These are phyloP conservation scores for Monosporascus sp. DNA, from an alignment of 2,329 filamentous ascomycete species.

Conservation along the genomic window DNA sequence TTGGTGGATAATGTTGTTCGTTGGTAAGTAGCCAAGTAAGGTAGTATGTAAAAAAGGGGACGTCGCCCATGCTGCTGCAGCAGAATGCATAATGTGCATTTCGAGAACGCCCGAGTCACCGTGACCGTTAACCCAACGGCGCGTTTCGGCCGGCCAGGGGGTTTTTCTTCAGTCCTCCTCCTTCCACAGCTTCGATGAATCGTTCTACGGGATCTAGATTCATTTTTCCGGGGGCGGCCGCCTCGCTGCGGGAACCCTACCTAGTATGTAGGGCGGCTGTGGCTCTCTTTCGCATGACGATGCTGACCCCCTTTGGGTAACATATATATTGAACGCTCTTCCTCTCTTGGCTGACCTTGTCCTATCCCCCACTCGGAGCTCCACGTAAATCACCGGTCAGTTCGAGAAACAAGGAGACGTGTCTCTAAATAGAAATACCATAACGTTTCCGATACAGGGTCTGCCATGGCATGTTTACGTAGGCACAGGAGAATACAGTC, in stretches of 20 bases:
- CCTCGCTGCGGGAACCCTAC: not conserved
- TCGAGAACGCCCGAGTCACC: no score
- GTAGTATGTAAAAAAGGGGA: not conserved
- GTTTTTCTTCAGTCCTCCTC: slow-evolving; percentile 5
- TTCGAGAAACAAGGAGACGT: not conserved
- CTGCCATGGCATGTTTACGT: no score
- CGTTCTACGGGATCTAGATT: slow-evolving; percentile 32
- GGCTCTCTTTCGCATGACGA: slow-evolving; percentile 36
- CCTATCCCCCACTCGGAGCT: slow-evolving; percentile 15
- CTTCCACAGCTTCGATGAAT: slow-evolving; percentile 33
- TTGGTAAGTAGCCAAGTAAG: no score
- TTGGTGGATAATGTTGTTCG: no score
- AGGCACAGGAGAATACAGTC: no score
- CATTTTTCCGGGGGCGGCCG: no score
- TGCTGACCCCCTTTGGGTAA: slow-evolving; percentile 35
- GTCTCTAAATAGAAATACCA: not conserved
- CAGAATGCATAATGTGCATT: no score
- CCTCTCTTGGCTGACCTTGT: slow-evolving; percentile 31
- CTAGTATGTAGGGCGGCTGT: slow-evolving; percentile 2
- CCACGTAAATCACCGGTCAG: slow-evolving; percentile 20
- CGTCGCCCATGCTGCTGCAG: no score
- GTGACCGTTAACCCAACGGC: no score
- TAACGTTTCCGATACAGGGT: no score
- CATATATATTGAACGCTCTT: slow-evolving; percentile 30
- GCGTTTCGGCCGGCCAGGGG: slow-evolving; percentile 1